Percentiles rank a stretch among this genome's conserved stretches.
Conservation (phyloP, 176 grass and related monocot species). For the Pontederia crassipes region DNA sequence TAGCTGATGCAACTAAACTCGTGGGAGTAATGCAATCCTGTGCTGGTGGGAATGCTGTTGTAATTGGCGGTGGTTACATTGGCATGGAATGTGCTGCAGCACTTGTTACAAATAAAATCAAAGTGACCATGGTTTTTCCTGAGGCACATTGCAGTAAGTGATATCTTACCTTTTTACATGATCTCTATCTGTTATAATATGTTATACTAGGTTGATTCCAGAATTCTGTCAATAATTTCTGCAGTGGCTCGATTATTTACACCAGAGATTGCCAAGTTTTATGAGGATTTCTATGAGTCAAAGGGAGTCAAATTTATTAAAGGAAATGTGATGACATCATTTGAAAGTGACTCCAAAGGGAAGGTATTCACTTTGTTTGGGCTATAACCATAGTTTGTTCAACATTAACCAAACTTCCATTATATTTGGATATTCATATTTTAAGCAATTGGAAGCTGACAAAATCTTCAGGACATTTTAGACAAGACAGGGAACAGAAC, state of each 20-base stretch:
- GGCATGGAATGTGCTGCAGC: slow-evolving; percentile 97
- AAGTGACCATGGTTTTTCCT: slow-evolving; percentile 88
- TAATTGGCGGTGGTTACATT: slow-evolving; percentile 94
- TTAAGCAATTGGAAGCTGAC: too few species aligned
- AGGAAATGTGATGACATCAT: slow-evolving; percentile 78
- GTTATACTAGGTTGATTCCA: not conserved
- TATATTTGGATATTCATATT: too few species aligned
- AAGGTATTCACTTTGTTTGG: slow-evolving; percentile 38
- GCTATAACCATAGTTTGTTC: not conserved
- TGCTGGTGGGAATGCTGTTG: slow-evolving; percentile 65
- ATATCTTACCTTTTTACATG: not conserved
- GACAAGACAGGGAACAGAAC: not conserved
- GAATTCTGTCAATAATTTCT: slow-evolving; percentile 15
- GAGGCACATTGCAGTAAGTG: slow-evolving; percentile 92
- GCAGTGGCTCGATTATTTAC: slow-evolving; percentile 80
- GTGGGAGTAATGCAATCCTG: slow-evolving; percentile 58
- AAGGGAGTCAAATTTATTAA: slow-evolving; percentile 84
- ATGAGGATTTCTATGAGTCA: slow-evolving; percentile 65
- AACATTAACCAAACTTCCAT: too few species aligned
- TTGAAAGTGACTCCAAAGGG: slow-evolving; percentile 47
- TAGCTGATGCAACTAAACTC: slow-evolving; percentile 69
- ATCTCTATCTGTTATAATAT: not conserved
- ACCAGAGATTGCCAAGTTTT: slow-evolving; percentile 79
- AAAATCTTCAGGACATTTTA: too few species aligned
- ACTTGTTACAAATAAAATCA: slow-evolving; percentile 72